phyloP scores from a whole-genome alignment of 2,329 filamentous ascomycete species.

The Apiospora hydei region DNA sequence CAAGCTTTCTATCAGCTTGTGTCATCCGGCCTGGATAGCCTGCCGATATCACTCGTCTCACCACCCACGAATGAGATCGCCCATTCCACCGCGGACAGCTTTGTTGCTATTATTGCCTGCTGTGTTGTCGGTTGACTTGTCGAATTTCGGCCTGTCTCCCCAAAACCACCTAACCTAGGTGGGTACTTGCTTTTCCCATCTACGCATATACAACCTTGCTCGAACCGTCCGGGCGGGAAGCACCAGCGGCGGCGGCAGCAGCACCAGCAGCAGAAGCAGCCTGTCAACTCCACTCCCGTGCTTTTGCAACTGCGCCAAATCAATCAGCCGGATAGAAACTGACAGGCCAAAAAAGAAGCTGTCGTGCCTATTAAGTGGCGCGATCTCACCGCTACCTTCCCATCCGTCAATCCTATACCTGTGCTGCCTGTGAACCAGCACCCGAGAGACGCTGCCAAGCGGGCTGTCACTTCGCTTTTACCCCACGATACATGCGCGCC shows the following conservation, averaged over 20 bases:
- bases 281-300: conserved; percentile 16
- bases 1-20: conserved; percentile 15
- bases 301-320: conserved; percentile 1
- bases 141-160: background rate
- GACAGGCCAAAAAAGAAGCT: background rate
- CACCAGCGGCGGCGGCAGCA: conserved; percentile 10
- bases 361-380: conserved; percentile 19
- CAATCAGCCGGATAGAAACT: background rate
- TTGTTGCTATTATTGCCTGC: background rate
- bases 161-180: background rate
- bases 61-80: conserved; percentile 13
- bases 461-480: conserved; percentile 11
- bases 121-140: conserved; percentile 18
- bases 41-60: background rate
- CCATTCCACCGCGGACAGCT: background rate
- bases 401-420: background rate
- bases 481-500: conserved; percentile 17
- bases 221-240: conserved; percentile 16
- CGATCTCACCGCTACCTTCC: conserved; percentile 11
- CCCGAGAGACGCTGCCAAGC: conserved; percentile 9
- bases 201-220: background rate
- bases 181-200: background rate
- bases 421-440: background rate
- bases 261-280: background rate
- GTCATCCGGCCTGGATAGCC: conserved; percentile 5